Evolutionary conservation across 83 land plant species (phyloP), one percentile per base, ranked within the genome.

Genomic region (Diphasiastrum complanatum): DNA sequence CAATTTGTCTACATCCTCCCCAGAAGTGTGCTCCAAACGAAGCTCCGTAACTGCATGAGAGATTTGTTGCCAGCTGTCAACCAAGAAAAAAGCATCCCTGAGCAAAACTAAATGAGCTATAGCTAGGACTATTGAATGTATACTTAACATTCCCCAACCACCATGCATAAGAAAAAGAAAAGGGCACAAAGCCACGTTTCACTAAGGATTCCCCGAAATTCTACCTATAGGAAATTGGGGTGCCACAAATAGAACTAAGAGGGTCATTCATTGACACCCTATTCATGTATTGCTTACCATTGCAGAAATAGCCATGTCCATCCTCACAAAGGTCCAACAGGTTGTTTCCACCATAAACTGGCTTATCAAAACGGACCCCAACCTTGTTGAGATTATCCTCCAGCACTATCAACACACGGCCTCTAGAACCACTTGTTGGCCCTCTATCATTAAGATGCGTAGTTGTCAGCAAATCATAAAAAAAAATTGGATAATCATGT

Each of bases 311-410:
- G 20, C 99, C 99, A 65, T 83, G 86, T 65, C 79, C 83, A 51
- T 75, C 89, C 76, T 92, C 97, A 75, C 97, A 92, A 28, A 79
- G 73, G 34, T 89, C 97, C 3, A 95, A 90, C 49, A 92, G 90
- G 60, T 87, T 78, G 57, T 73, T 79, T 23, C 97, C 97, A 12
- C 82, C 97, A 33, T 87, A 83, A 36, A 93, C 76, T 45, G 87
- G 64, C 50, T 73, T 78, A 60, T 93, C 99, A 79, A 93, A 93
- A 70, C 92, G 80, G 16, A 93, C 92, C 19, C 96, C 99, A 70
- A 93, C 79, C 79, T 93, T 93, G 27, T 83, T 78, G 1, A 67
- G 86, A 69, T 93, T 93, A 23, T 80, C 92, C 59, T 93, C 89
- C 67, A 83, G 84, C 32, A 82, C 61, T 58, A 84, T 76, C 12